Evolutionary conservation across 2,329 filamentous ascomycete genomes (phyloP).

Genomic region (Penicillium sp.): DNA sequence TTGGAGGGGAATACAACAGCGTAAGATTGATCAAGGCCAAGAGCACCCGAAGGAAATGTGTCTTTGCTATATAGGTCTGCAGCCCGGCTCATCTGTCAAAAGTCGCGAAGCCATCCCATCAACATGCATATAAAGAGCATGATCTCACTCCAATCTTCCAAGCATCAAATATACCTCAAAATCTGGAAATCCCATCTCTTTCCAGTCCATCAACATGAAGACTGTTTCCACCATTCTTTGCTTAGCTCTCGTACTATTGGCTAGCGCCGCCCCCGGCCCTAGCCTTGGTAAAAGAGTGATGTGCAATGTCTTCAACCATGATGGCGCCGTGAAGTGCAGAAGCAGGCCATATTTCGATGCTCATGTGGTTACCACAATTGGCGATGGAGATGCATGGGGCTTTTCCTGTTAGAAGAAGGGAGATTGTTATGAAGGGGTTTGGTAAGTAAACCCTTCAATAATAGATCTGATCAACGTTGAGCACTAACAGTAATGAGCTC

Average conservation of each 20-base stretch:
- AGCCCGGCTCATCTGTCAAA: background rate
- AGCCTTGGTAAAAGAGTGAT: background rate
- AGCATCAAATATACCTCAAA: background rate
- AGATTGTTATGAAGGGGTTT: background rate
- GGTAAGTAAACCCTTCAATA: background rate
- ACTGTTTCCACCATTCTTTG: background rate
- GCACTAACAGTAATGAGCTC: background rate
- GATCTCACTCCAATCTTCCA: background rate
- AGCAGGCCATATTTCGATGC: background rate
- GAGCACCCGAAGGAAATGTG: background rate
- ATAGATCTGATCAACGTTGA: background rate
- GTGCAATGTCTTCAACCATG: background rate
- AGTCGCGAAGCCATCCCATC: too few relatives aligned
- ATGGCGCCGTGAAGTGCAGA: background rate
- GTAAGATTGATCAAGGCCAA: background rate
- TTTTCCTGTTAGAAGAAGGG: constrained; percentile 1
- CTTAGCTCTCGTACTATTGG: background rate
- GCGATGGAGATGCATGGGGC: background rate
- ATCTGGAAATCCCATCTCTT: background rate
- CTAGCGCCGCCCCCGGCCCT: background rate
- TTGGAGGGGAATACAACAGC: background rate
- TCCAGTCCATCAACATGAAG: background rate
- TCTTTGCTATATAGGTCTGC: background rate
- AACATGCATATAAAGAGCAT: background rate
- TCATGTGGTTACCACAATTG: background rate